Evolutionary conservation across 1,284 basidiomycete genomes (phyloP).

Genomic region (Sparassis latifolia): DNA sequence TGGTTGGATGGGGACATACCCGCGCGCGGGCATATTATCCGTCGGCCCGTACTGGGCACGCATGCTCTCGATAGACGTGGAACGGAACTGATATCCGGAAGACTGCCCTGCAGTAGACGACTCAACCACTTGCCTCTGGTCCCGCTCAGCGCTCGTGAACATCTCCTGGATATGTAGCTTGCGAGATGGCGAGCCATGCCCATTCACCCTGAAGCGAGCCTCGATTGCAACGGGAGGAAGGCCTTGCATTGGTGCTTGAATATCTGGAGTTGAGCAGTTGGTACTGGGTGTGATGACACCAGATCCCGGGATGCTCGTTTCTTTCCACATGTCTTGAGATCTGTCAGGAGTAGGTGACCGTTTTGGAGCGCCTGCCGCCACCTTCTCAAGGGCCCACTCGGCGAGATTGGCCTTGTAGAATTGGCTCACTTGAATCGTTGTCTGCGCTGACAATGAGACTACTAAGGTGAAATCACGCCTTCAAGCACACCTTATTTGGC

Average conservation of each 20-base stretch:
- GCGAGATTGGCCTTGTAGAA: conserved; percentile 50
- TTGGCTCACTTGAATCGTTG: conserved; percentile 69
- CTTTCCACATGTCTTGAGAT: conserved; percentile 8
- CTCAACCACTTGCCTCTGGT: neutral
- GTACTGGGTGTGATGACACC: conserved; percentile 13
- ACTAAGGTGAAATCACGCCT: neutral
- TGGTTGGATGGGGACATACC: neutral
- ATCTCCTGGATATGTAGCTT: neutral
- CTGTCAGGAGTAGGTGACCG: conserved; percentile 26
- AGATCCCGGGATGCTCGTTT: conserved; percentile 10
- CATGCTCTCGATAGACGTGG: conserved; percentile 8
- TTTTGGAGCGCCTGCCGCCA: conserved; percentile 29
- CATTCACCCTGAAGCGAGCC: conserved; percentile 4
- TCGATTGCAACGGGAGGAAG: conserved; percentile 1
- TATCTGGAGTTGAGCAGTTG: conserved; percentile 6
- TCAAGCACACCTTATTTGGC: conserved; percentile 55
- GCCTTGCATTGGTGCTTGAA: conserved; percentile 1
- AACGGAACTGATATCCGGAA: conserved; percentile 6
- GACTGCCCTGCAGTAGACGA: neutral
- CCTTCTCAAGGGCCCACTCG: conserved; percentile 37
- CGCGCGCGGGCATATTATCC: neutral
- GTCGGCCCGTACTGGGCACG: conserved; percentile 7
- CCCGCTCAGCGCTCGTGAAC: neutral
- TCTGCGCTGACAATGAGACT: conserved; percentile 32
- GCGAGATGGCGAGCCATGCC: neutral